These are phyloP conservation scores for Solanum pinnatisectum DNA, from an alignment of 257 asterid species.

Conservation along the genomic window DNA sequence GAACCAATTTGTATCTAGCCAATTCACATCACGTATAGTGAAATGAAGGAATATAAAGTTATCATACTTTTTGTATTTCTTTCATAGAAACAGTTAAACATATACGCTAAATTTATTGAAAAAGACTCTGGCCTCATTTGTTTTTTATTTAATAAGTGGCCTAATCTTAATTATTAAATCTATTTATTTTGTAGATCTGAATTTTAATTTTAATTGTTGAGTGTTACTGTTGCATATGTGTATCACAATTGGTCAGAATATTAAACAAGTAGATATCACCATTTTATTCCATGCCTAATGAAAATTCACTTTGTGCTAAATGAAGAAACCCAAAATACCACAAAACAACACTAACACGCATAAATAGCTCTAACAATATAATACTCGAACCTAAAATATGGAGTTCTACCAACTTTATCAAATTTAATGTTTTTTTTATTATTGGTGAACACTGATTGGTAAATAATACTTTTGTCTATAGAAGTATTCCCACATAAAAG, in stretches of 20 bases:
- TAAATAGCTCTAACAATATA: neutral
- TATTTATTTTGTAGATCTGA: too few species aligned
- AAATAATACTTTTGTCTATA: neutral
- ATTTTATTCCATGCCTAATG: neutral
- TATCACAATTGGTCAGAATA: neutral
- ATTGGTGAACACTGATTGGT: neutral
- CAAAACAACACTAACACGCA: neutral
- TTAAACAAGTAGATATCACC: neutral
- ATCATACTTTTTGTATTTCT: neutral
- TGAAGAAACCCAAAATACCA: neutral
- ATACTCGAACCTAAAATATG: neutral
- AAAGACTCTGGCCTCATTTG: neutral
- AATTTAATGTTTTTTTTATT: neutral
- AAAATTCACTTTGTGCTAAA: neutral
- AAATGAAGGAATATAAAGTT: neutral
- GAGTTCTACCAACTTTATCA: neutral
- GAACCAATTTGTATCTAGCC: too few species aligned
- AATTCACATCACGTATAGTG: neutral
- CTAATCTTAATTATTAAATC: too few species aligned
- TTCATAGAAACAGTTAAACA: neutral
- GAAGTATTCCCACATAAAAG: neutral
- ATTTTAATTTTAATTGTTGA: neutral
- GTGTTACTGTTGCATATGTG: neutral
- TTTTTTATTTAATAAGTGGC: too few species aligned
- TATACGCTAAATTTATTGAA: too few species aligned